Base-by-base conservation (phyloP, 1,284 basidiomycete species). In the Microstroma glucosiphilum region DNA sequence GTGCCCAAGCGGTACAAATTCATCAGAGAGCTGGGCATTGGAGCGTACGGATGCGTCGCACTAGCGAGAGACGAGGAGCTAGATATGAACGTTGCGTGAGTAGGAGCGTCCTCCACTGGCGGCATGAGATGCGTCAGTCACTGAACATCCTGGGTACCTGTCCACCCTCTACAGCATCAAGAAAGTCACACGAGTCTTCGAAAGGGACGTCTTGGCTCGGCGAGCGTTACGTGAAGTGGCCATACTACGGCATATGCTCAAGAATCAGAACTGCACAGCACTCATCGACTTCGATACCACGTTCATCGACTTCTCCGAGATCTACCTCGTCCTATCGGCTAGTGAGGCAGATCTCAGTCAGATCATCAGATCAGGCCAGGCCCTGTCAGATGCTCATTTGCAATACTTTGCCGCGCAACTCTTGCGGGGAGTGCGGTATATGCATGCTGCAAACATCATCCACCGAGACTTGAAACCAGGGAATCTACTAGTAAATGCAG, bases 401-500 rank as follows among this genome's bases (percentile, higher is more conserved):
- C 70, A 74, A 53, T 79, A 76, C 68, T 79, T 79, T 58, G 64
- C 74, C 57, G 75, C 73, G 6, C 77, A 79, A 65, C 68, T 79
- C 53, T 60, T 79, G 8, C 63, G 77, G n/a, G 77, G 73, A 4
- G 67, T 75, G 0, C 67, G 73, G 11, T 73, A 74, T 60, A 76
- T 79, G 75, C 77, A 79, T 56, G 56, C 68, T 2, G 73, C 76
- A 42, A 72, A 75, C 53, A 67, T 79, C 60, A 64, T 79, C 55
- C 77, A 79, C 57, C 69, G 77, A 17, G 77, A 79, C 61, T 63
- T 79, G 55, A 79, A 79, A 67, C 77, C 77, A 0, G 75, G 77
- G 60, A 79, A 79, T 48, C 63, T 79, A 13, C 69, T 79, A 19
- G 77, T 79, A 59, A 79, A 79, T 21, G 73, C 72, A 12, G 75